Conservation (phyloP, 805 yeast genomes). For the Vanderwaltozyma yarrowii region DNA sequence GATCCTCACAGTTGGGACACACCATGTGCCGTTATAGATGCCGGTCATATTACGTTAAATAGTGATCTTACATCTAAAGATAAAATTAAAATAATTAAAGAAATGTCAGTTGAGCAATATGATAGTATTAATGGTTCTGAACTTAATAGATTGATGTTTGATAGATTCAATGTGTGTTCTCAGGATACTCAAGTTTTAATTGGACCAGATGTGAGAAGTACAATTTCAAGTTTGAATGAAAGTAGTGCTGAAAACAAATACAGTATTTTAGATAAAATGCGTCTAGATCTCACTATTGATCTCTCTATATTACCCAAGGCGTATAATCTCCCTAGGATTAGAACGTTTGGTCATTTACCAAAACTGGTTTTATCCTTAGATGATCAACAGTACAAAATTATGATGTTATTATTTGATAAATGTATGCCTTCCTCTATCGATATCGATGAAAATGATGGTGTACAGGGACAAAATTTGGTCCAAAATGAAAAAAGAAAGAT, state of each 20-base stretch:
- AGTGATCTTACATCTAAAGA: conserved; percentile 72
- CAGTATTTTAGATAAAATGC: conserved; percentile 64
- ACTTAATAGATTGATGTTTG: conserved; percentile 80
- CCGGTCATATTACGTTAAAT: conserved; percentile 81
- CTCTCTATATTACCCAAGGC: conserved; percentile 81
- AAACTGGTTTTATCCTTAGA: conserved; percentile 59
- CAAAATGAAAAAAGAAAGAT: conserved; percentile 11
- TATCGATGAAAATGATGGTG: conserved; percentile 14
- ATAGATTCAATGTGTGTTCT: conserved; percentile 63
- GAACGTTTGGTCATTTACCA: conserved; percentile 71
- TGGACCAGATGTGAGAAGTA: conserved; percentile 70
- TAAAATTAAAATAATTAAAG: conserved; percentile 57
- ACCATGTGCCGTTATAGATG: conserved; percentile 86
- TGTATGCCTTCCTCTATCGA: conserved; percentile 43
- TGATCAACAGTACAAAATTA: conserved; percentile 82
- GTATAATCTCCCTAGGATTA: conserved; percentile 57
- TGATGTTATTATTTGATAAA: conserved; percentile 66
- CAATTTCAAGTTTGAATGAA: conserved; percentile 61
- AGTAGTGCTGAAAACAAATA: conserved; percentile 32
- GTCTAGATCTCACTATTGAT: conserved; percentile 65
- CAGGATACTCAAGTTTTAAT: conserved; percentile 83
- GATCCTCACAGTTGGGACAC: conserved; percentile 71
- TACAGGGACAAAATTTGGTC: conserved; percentile 3
- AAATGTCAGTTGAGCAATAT: conserved; percentile 64
- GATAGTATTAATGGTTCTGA: conserved; percentile 34